Conservation (phyloP, 2,329 filamentous ascomycete species). For the Tolypocladium nubicola region DNA sequence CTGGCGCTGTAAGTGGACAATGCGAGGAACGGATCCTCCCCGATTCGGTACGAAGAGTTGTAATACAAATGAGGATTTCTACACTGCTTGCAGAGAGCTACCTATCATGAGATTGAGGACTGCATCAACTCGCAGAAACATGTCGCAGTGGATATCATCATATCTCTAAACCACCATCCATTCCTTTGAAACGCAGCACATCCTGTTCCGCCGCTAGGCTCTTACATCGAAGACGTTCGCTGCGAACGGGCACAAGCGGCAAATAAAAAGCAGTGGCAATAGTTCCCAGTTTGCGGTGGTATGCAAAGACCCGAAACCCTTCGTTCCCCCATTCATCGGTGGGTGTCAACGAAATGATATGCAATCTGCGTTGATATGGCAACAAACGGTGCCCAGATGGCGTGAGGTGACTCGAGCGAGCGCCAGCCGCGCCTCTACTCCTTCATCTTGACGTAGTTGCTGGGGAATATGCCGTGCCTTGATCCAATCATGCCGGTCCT, state of each 20-base stretch:
- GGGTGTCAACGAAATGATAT: background rate
- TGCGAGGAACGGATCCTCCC: background rate
- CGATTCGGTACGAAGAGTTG: background rate
- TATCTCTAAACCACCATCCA: background rate
- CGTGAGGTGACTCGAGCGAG: background rate
- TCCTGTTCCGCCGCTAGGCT: background rate
- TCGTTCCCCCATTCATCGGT: background rate
- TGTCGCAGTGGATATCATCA: background rate
- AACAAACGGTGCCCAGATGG: background rate
- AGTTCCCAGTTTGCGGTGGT: background rate
- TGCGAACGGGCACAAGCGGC: background rate
- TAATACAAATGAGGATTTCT: background rate
- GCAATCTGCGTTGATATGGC: background rate
- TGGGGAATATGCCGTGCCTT: slow-evolving; percentile 86
- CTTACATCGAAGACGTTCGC: background rate
- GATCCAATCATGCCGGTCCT: slow-evolving; percentile 84
- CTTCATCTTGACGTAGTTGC: slow-evolving; percentile 62
- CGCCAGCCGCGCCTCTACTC: slow-evolving; percentile 20
- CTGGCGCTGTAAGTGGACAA: background rate
- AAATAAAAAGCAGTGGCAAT: background rate
- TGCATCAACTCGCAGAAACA: background rate
- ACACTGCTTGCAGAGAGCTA: background rate
- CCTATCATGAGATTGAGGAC: background rate
- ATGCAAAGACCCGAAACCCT: background rate
- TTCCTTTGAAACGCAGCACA: background rate